These are phyloP conservation scores for Schizophyllum commune DNA, from an alignment of 1,284 basidiomycete genomes.

Conservation along the genomic window DNA sequence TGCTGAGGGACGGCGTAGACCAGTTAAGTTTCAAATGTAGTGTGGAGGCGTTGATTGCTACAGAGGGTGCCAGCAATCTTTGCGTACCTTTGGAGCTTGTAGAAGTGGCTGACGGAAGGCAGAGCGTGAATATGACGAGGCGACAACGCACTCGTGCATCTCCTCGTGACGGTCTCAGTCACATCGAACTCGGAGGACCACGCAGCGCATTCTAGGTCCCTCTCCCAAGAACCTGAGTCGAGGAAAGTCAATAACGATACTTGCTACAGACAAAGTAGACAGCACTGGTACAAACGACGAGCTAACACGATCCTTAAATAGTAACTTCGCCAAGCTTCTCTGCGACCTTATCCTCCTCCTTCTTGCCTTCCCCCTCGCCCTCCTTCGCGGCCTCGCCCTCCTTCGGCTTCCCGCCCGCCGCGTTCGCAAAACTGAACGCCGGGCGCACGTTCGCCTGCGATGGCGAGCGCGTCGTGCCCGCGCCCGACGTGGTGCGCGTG, in stretches of 20 bases:
- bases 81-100: too few species aligned
- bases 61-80: too few species aligned
- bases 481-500: neutral
- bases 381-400: slow-evolving; percentile 10
- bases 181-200: too few species aligned
- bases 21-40: too few species aligned
- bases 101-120: too few species aligned
- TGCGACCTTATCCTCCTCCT: slow-evolving; percentile 7
- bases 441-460: slow-evolving; percentile 13
- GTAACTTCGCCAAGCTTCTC: slow-evolving; percentile 12
- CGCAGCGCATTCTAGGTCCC: too few species aligned
- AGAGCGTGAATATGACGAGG: too few species aligned
- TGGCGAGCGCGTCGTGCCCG: slow-evolving; percentile 3
- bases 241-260: neutral
- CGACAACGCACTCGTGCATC: too few species aligned
- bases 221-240: too few species aligned
- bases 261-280: neutral
- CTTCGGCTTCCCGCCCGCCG: slow-evolving; percentile 13
- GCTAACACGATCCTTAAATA: slow-evolving; percentile 11
- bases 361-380: slow-evolving; percentile 1
- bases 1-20: too few species aligned
- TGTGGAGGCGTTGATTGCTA: too few species aligned
- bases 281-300: neutral
- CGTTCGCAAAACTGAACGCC: slow-evolving; percentile 13
- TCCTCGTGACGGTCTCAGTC: too few species aligned